phyloP scores from a whole-genome alignment of 2,329 filamentous ascomycete genomes.

The Neocucurbitaria cava region DNA sequence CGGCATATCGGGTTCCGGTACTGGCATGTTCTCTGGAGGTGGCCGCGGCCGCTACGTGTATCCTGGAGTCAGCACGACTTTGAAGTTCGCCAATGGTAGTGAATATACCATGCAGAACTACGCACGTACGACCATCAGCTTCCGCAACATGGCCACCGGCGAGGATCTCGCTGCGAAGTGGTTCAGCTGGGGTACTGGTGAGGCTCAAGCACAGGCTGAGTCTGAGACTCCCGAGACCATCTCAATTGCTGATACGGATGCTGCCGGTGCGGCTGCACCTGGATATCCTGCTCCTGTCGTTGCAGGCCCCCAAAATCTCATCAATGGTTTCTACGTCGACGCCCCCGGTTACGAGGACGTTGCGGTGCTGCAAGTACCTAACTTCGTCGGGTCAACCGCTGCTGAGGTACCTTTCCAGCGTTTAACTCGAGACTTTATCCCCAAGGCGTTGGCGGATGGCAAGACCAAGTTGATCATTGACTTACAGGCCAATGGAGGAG shows the following conservation, averaged over 20 bases:
- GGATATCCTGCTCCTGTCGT: conserved; percentile 54
- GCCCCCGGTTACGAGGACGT: conserved; percentile 53
- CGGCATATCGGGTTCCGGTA: conserved; percentile 48
- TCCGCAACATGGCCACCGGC: conserved; percentile 50
- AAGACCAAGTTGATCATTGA: conserved; percentile 69
- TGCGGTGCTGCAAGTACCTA: conserved; percentile 53
- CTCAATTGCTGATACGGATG: conserved; percentile 11
- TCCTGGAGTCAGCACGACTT: conserved; percentile 52
- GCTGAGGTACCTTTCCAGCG: conserved; percentile 46
- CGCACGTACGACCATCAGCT: conserved; percentile 48
- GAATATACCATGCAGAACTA: conserved; percentile 51
- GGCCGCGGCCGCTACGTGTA: conserved; percentile 54
- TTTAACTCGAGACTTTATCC: conserved; percentile 51
- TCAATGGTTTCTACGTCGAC: conserved; percentile 56
- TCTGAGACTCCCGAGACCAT: conserved; percentile 3
- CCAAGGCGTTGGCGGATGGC: conserved; percentile 54
- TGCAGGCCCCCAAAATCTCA: conserved; percentile 48
- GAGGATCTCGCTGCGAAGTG: conserved; percentile 49
- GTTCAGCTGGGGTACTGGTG: conserved; percentile 39
- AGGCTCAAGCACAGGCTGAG: background rate
- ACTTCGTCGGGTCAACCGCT: conserved; percentile 44
- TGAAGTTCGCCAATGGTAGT: conserved; percentile 56
- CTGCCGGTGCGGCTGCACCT: conserved; percentile 34
- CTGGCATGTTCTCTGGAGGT: conserved; percentile 54
- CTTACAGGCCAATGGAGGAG: conserved; percentile 65